Evolutionary conservation across 768 basidiomycete species (phyloP).

Genomic region (Chalciporus sphaerocephalus): DNA sequence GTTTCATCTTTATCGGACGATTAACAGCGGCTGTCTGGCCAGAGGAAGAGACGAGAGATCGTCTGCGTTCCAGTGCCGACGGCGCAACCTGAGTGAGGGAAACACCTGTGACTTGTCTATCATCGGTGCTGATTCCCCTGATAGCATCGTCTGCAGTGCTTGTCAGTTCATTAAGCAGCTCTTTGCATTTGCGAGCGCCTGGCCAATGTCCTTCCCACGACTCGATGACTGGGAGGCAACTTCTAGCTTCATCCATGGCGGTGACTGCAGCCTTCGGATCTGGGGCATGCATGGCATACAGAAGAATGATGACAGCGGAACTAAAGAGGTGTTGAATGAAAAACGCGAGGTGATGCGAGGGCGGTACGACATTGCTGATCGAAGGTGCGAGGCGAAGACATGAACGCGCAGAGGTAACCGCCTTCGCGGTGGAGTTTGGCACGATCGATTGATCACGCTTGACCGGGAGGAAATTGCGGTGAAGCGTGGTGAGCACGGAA

Average conservation of each 20-base stretch:
- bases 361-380: conserved; percentile 77
- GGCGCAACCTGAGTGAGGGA: conserved; percentile 29
- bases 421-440: conserved; percentile 72
- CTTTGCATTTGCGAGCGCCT: conserved; percentile 82
- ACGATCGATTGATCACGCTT: conserved; percentile 65
- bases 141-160: conserved; percentile 70
- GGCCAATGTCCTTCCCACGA: conserved; percentile 87
- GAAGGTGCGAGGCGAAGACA: conserved; percentile 83
- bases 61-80: conserved; percentile 47
- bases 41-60: conserved; percentile 47
- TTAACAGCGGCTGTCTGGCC: conserved; percentile 43
- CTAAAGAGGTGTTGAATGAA: conserved; percentile 89
- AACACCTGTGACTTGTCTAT: conserved; percentile 19
- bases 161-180: conserved; percentile 65
- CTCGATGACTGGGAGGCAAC: conserved; percentile 64
- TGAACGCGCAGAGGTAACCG: conserved; percentile 78
- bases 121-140: conserved; percentile 23
- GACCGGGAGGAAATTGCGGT: conserved; percentile 83
- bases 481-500: conserved; percentile 79
- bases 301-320: conserved; percentile 77
- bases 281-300: conserved; percentile 81
- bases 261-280: conserved; percentile 60
- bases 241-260: conserved; percentile 81
- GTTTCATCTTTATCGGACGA: conserved; percentile 46
- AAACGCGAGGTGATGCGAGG: conserved; percentile 83